Base-by-base conservation (phyloP, 2,329 filamentous ascomycete genomes). In the Diaporthe sp. region DNA sequence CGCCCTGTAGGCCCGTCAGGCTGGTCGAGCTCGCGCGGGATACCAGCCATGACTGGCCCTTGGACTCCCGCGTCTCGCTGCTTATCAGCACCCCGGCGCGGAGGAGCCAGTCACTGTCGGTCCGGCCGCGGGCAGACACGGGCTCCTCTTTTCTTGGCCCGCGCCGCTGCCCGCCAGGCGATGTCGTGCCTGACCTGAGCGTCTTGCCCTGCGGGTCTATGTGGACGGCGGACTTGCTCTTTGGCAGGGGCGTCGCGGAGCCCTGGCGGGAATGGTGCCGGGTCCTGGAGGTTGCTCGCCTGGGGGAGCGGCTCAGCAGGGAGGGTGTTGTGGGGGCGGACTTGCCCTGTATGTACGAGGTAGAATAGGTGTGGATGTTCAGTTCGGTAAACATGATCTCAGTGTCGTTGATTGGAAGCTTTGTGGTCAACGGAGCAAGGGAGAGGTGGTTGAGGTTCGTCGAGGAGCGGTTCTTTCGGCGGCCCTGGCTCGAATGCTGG, bases 11-110 rank as follows among this genome's bases (percentile, higher is more conserved):
- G 34, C 86, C 89, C 0, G 87, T 84, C 25, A 93, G 86, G 80
- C 89, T 92, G 12, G 91, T 93, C 2, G 91, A 92, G 81, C 91
- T 92, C 73, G 89, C 90, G 62, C 91, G 87, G 34, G 91, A 90
- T n/a, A 90, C 86, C 28, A 94, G 88, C 92, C 92, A 94, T 19
- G 89, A 85, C 82, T 94, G 92, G 19, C 92, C 92, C 83, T 94
- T 94, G 79, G 86, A 92, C 80, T 94, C 92, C 74, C 92, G 86
- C 25, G 91, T 87, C 80, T 92, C 90, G 71, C 88, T 88, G 74
- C 89, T 89, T 79, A 94, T 89, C 62, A 92, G 81, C 9, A 91
- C 91, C 62, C 92, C 92, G 0, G 91, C 89, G 42, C 92, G 88
- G 34, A 92, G 85, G 61, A 94, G 84, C 92, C 92, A 94, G 83